Percentiles rank a stretch among this genome's conserved stretches.
These are phyloP conservation scores for Fusarium haematococcum DNA, from an alignment of 2,329 filamentous ascomycete genomes.

Conservation along the genomic window DNA sequence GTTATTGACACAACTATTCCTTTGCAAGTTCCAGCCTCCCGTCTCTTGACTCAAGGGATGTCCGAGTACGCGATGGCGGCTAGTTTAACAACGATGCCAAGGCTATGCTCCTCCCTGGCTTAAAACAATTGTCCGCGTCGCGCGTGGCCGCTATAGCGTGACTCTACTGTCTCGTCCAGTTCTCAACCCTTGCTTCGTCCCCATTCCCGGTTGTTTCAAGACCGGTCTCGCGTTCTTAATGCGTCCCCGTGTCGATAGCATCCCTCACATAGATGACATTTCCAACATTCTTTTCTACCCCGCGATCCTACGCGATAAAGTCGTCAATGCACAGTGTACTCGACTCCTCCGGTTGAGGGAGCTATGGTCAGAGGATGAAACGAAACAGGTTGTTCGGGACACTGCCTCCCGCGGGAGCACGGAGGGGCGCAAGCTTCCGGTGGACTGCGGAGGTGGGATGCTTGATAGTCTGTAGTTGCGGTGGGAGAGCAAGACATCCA, in stretches of 20 bases:
- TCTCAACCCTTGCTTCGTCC: constrained; percentile 25
- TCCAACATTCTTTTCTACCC: constrained; percentile 4
- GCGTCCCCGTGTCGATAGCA: constrained; percentile 29
- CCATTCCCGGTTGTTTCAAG: constrained; percentile 32
- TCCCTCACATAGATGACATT: constrained; percentile 31
- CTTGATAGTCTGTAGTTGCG: neutral
- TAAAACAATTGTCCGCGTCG: constrained; percentile 18
- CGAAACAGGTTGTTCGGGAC: constrained; percentile 20
- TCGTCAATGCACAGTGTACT: constrained; percentile 28
- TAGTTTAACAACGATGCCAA: neutral
- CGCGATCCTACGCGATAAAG: constrained; percentile 9
- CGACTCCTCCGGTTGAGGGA: neutral
- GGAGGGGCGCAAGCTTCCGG: constrained; percentile 10
- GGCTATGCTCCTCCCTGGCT: constrained; percentile 18
- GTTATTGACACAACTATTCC: constrained; percentile 12
- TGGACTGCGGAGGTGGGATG: neutral
- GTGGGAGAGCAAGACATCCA: neutral
- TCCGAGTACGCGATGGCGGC: neutral
- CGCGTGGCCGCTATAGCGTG: neutral
- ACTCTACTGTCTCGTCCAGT: neutral
- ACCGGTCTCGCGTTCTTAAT: neutral
- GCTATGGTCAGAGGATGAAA: constrained; percentile 13
- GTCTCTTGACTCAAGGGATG: neutral
- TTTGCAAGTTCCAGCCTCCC: constrained; percentile 23
- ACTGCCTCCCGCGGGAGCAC: constrained; percentile 29